Conservation (phyloP, 495 filamentous ascomycete genomes). For the Trichocladium uniseriatum region DNA sequence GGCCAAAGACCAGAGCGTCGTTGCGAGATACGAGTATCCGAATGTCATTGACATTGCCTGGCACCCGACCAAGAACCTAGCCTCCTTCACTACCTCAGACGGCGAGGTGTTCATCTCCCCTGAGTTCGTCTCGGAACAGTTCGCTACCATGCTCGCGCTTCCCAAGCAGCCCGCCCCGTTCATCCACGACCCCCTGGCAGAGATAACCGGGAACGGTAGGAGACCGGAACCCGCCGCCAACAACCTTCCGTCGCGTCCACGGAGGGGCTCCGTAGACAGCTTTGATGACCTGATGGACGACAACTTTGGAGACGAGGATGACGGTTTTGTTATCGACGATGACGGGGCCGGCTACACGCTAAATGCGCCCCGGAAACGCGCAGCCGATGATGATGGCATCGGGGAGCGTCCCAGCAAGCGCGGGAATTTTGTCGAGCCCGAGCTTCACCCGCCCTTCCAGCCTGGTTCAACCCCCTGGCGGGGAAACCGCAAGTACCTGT, state of each 20-base stretch:
- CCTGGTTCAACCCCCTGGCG: constrained; percentile 92
- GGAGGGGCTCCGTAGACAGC: constrained; percentile 36
- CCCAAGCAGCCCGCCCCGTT: constrained; percentile 68
- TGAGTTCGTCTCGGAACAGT: constrained; percentile 63
- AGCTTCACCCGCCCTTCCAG: constrained; percentile 76
- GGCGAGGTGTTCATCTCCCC: constrained; percentile 86
- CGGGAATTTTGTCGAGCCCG: constrained; percentile 49
- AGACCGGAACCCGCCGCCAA: constrained; percentile 47
- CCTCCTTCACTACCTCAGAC: constrained; percentile 83
- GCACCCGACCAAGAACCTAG: constrained; percentile 81
- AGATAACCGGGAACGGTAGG: constrained; percentile 56
- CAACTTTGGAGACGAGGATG: constrained; percentile 54
- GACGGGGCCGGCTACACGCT: constrained; percentile 86
- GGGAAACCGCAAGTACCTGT: constrained; percentile 86
- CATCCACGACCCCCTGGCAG: constrained; percentile 67
- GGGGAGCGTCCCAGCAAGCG: constrained; percentile 35
- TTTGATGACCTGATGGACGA: constrained; percentile 47
- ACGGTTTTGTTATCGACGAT: constrained; percentile 87
- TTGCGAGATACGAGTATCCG: constrained; percentile 62
- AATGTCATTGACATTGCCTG: constrained; percentile 79
- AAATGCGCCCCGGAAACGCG: constrained; percentile 60
- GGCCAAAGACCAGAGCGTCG: constrained; percentile 68
- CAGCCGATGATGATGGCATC: constrained; percentile 39
- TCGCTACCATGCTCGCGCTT: constrained; percentile 48
- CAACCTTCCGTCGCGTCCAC: constrained; percentile 37